Evolutionary conservation across 192 early-diverging fungal species (phyloP).

Genomic region (Rhizophagus prolifer): DNA sequence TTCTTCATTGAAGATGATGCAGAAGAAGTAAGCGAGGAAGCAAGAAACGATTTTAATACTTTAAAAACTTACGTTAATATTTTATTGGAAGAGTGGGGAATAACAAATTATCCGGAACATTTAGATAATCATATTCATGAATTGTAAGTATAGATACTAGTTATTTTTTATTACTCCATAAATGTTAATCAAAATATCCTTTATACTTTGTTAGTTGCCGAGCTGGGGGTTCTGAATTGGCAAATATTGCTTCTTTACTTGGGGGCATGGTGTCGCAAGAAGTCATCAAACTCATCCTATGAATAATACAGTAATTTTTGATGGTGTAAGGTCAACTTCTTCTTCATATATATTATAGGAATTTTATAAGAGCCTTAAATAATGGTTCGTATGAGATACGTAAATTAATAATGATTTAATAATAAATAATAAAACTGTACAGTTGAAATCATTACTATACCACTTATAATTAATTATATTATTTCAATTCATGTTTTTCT

Average conservation of each 20-base stretch:
- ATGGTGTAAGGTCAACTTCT: slow-evolving; percentile 70
- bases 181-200: neutral
- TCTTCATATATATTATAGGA: slow-evolving; percentile 42
- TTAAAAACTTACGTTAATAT: slow-evolving; percentile 48
- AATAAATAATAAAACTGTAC: no score
- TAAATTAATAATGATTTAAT: neutral
- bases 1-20: slow-evolving; percentile 39
- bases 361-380: neutral
- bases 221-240: slow-evolving; percentile 74
- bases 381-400: neutral
- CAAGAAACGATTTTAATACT: neutral
- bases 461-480: no score
- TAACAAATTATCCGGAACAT: slow-evolving; percentile 35
- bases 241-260: slow-evolving; percentile 79
- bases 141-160: slow-evolving; percentile 49
- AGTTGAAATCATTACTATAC: no score
- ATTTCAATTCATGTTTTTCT: no score
- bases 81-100: slow-evolving; percentile 44
- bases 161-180: slow-evolving; percentile 1
- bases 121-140: slow-evolving; percentile 63
- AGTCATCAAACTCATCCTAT: slow-evolving; percentile 92
- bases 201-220: slow-evolving; percentile 45
- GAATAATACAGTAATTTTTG: slow-evolving; percentile 82
- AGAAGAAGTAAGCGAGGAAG: slow-evolving; percentile 50
- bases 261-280: slow-evolving; percentile 94